Percentiles rank a stretch among this genome's conserved stretches.
Conservation (phyloP, 768 basidiomycete species). For the Amanita muscaria region DNA sequence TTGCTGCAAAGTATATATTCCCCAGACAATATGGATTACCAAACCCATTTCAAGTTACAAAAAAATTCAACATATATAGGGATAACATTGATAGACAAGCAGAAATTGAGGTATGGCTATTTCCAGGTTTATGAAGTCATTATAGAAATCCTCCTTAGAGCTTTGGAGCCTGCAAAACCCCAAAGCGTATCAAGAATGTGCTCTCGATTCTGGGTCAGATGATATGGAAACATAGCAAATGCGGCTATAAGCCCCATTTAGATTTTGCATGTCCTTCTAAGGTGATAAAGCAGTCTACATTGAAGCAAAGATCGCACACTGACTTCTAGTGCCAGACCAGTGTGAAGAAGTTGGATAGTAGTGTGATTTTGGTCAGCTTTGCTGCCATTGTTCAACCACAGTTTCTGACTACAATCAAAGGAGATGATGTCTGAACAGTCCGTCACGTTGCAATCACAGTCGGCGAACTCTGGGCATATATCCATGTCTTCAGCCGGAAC, state of each 20-base stretch:
- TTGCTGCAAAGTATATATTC: slow-evolving; percentile 78
- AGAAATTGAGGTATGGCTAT: slow-evolving; percentile 54
- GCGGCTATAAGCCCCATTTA: slow-evolving; percentile 58
- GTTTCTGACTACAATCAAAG: slow-evolving; percentile 25
- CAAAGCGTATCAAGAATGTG: slow-evolving; percentile 54
- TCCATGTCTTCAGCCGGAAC: slow-evolving; percentile 49
- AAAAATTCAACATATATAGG: slow-evolving; percentile 27
- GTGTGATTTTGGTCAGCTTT: slow-evolving; percentile 5
- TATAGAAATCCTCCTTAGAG: slow-evolving; percentile 14
- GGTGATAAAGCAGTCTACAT: slow-evolving; percentile 25
- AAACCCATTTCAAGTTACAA: slow-evolving; percentile 42
- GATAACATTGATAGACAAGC: slow-evolving; percentile 54
- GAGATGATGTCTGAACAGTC: slow-evolving; percentile 71
- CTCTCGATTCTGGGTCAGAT: slow-evolving; percentile 50
- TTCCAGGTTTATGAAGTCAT: background rate
- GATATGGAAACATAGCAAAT: slow-evolving; percentile 59
- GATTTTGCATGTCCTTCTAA: slow-evolving; percentile 72
- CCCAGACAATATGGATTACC: slow-evolving; percentile 66
- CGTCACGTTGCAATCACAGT: slow-evolving; percentile 47
- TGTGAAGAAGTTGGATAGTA: slow-evolving; percentile 1
- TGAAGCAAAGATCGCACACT: background rate
- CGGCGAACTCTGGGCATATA: slow-evolving; percentile 25
- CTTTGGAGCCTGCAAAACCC: slow-evolving; percentile 55
- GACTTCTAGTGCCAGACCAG: background rate
- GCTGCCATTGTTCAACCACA: background rate